Evolutionary conservation across 1,284 basidiomycete species (phyloP).

Genomic region (Tylopilus sp.): DNA sequence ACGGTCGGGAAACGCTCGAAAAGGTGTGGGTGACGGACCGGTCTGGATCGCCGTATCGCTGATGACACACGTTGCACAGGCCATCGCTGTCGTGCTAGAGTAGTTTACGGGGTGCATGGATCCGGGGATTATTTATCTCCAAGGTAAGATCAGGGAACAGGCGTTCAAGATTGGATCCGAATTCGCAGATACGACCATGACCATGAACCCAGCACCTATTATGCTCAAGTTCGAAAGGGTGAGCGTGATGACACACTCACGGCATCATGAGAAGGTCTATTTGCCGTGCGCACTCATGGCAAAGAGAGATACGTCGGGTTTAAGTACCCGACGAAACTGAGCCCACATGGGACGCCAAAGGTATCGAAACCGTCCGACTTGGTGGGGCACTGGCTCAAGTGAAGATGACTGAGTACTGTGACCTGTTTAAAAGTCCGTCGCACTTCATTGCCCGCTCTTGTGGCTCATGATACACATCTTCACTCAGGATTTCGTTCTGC

Average conservation of each 20-base stretch:
- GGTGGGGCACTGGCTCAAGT: conserved; percentile 86
- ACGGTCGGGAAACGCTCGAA: conserved; percentile 91
- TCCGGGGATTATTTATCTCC: conserved; percentile 86
- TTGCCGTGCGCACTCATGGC: conserved; percentile 90
- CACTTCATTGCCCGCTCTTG: neutral
- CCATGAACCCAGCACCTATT: conserved; percentile 84
- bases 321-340: conserved; percentile 83
- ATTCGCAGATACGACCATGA: conserved; percentile 85
- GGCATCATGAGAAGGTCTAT: conserved; percentile 70
- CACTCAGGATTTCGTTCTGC: conserved; percentile 76
- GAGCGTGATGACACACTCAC: neutral
- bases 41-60: too few species aligned
- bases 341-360: conserved; percentile 92
- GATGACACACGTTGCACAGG: too few species aligned
- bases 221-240: conserved; percentile 99
- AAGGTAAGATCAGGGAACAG: conserved; percentile 87
- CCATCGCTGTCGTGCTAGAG: conserved; percentile 77
- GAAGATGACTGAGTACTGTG: conserved; percentile 91
- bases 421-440: conserved; percentile 71
- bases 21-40: conserved; percentile 52
- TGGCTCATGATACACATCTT: neutral
- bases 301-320: conserved; percentile 96
- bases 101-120: conserved; percentile 99
- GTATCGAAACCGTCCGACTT: conserved; percentile 93
- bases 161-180: conserved; percentile 91